phyloP scores from a whole-genome alignment of 306 rosid species.

The Aeschynomene evenia region DNA sequence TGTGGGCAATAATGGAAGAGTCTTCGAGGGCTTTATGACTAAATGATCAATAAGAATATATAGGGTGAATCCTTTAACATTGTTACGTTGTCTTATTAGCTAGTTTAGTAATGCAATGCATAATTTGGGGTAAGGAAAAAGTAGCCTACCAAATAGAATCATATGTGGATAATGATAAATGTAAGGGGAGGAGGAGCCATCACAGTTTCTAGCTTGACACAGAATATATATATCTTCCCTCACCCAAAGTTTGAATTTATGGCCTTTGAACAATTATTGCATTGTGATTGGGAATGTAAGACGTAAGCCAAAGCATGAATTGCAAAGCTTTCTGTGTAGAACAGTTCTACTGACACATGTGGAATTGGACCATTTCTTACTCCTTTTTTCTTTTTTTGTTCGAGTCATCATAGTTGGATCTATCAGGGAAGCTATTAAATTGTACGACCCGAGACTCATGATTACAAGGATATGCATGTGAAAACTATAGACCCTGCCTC shows the following conservation, averaged over 20 bases:
- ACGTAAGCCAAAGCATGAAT: neutral
- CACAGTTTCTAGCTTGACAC: neutral
- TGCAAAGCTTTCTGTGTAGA: neutral
- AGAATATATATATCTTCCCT: neutral
- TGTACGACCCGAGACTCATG: neutral
- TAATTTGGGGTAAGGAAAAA: neutral
- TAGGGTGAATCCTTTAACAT: slow-evolving; percentile 19
- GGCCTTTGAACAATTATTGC: slow-evolving; percentile 8
- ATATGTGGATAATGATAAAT: neutral
- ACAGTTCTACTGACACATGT: no score
- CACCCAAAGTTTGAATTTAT: neutral
- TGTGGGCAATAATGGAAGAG: slow-evolving; percentile 18
- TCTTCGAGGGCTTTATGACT: neutral
- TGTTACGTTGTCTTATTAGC: slow-evolving; percentile 25
- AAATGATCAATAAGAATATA: neutral
- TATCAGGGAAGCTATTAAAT: neutral
- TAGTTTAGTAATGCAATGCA: slow-evolving; percentile 14
- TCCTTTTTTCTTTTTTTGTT: neutral
- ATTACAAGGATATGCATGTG: neutral
- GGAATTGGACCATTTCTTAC: neutral
- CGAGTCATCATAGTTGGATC: neutral
- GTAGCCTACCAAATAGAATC: slow-evolving; percentile 15
- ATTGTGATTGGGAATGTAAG: neutral
- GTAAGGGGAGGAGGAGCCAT: neutral
- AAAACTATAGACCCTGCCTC: neutral